phyloP scores from a whole-genome alignment of 78 protist genomes.

The Parvularia atlantis region DNA sequence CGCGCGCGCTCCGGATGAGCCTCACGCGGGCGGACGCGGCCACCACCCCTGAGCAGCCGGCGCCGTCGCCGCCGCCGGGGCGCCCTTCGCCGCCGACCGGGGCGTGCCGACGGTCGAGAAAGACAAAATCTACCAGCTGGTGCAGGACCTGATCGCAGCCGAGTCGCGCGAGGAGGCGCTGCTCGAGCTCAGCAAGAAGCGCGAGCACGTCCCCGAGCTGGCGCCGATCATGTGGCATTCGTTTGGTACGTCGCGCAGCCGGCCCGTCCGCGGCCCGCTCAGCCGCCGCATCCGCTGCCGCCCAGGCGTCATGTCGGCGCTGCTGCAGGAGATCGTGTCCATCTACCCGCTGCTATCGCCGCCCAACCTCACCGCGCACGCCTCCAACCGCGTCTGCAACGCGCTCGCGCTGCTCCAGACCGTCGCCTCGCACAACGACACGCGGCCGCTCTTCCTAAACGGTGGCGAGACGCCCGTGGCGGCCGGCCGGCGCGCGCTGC shows the following conservation, averaged over 20 bases:
- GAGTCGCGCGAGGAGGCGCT: conserved; percentile 86
- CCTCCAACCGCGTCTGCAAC: conserved; percentile 92
- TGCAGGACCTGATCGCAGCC: conserved; percentile 51
- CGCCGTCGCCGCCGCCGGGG: too few relatives aligned
- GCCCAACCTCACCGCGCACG: conserved; percentile 79
- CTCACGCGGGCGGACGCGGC: too few relatives aligned
- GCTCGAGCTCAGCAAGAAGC: conserved; percentile 79
- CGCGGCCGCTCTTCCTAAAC: conserved; percentile 87
- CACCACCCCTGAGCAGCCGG: too few relatives aligned
- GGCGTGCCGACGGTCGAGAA: too few relatives aligned
- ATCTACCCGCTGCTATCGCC: conserved; percentile 93
- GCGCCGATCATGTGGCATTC: conserved; percentile 95
- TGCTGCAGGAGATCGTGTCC: conserved; percentile 93
- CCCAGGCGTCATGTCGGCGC: conserved; percentile 80
- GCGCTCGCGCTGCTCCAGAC: conserved; percentile 97
- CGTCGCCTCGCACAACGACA: conserved; percentile 94
- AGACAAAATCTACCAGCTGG: conserved; percentile 5
- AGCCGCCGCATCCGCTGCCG: not conserved
- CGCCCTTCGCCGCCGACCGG: too few relatives aligned
- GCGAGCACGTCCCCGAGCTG: conserved; percentile 84
- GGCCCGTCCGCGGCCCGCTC: not conserved
- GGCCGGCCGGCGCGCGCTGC: not conserved
- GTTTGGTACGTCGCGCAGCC: conserved; percentile 19
- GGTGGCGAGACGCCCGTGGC: too few relatives aligned
- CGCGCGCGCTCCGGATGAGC: too few relatives aligned